These are phyloP conservation scores for Tylopilus sp. DNA, from an alignment of 1,284 basidiomycete genomes.

Conservation along the genomic window DNA sequence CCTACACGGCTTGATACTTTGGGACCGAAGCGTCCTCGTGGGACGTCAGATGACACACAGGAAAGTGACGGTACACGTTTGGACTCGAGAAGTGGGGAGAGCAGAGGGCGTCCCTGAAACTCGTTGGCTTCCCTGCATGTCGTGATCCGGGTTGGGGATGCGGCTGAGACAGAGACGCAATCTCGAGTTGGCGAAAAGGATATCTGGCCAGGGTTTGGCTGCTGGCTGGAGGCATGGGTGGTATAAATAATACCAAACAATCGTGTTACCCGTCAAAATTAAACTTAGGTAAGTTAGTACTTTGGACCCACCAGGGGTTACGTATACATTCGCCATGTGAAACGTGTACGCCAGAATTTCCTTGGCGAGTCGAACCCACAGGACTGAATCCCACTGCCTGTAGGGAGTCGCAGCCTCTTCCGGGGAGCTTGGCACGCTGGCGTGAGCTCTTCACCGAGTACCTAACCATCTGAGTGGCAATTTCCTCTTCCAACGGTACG, in stretches of 20 bases:
- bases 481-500: constrained; percentile 10
- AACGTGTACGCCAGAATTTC: neutral
- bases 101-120: constrained; percentile 16
- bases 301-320: neutral
- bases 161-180: neutral
- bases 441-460: constrained; percentile 6
- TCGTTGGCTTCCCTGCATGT: constrained; percentile 4
- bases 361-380: neutral
- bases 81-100: neutral
- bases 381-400: constrained; percentile 5
- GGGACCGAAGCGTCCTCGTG: constrained; percentile 10
- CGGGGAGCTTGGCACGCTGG: constrained; percentile 2
- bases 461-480: constrained; percentile 7
- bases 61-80: neutral
- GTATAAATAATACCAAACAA: constrained; percentile 17
- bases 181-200: neutral
- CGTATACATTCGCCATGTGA: neutral
- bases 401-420: constrained; percentile 2
- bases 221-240: too few species aligned
- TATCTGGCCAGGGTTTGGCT: neutral
- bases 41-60: constrained; percentile 11
- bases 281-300: too few species aligned
- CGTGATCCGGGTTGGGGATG: constrained; percentile 14
- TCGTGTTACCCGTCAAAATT: too few species aligned
- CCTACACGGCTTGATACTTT: neutral